A percentile compares a stretch with the other conserved stretches of the same genome.
These are phyloP conservation scores for Colletotrichum paranaense DNA, from an alignment of 2,329 filamentous ascomycete genomes.

Conservation along the genomic window DNA sequence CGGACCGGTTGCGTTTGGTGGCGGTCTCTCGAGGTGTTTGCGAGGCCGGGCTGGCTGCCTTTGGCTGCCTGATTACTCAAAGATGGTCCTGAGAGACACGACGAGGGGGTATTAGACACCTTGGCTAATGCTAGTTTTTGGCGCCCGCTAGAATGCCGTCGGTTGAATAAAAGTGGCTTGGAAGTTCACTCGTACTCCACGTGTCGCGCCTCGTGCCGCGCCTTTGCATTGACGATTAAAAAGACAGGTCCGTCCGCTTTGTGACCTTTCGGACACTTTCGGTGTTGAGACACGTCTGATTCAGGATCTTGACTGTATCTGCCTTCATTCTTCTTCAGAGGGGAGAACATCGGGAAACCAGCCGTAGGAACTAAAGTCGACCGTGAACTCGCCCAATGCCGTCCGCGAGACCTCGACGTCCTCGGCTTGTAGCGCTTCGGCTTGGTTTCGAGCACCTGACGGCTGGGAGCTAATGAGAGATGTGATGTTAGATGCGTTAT, in stretches of 20 bases:
- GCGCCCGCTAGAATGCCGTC: slow-evolving; percentile 9
- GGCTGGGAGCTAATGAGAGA: slow-evolving; percentile 56
- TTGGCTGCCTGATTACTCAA: background rate
- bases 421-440: slow-evolving; percentile 60
- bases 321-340: slow-evolving; percentile 50
- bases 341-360: slow-evolving; percentile 67
- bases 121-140: slow-evolving; percentile 30
- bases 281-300: background rate
- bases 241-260: background rate
- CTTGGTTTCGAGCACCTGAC: slow-evolving; percentile 61
- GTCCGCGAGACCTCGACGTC: slow-evolving; percentile 62
- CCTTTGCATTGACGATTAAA: background rate
- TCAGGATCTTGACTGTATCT: background rate
- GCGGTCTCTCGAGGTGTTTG: background rate
- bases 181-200: background rate
- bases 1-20: background rate
- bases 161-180: slow-evolving; percentile 20
- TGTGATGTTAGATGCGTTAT: background rate
- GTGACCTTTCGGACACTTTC: too few relatives aligned
- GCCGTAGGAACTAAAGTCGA: slow-evolving; percentile 63
- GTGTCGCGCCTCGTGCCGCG: background rate
- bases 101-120: slow-evolving; percentile 2
- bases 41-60: background rate
- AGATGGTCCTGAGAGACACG: background rate
- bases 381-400: slow-evolving; percentile 62